phyloP scores from a whole-genome alignment of 495 filamentous ascomycete species.

The Aspergillus nidulans region DNA sequence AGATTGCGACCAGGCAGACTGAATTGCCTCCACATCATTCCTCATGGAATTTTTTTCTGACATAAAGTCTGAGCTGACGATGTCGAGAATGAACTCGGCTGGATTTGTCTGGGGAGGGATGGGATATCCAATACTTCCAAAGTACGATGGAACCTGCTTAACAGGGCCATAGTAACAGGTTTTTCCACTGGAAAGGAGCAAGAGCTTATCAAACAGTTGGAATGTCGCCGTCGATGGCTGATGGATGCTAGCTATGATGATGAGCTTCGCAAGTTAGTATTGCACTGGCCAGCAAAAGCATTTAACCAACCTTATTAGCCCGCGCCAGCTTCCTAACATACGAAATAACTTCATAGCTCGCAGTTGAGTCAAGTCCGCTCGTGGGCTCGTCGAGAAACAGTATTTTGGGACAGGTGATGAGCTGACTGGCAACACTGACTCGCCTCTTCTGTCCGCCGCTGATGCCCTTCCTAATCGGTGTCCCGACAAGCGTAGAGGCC shows the following conservation, averaged over 20 bases:
- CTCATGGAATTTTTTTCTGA: conserved; percentile 37
- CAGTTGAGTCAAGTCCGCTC: conserved; percentile 68
- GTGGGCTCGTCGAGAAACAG: conserved; percentile 82
- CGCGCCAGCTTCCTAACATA: conserved; percentile 60
- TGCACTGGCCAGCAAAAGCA: not conserved
- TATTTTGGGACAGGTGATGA: conserved; percentile 74
- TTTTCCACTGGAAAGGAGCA: conserved; percentile 65
- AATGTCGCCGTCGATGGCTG: conserved; percentile 76
- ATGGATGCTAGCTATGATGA: conserved; percentile 76
- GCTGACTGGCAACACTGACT: conserved; percentile 70
- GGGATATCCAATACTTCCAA: conserved; percentile 50
- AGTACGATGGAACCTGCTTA: conserved; percentile 49
- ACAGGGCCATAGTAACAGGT: conserved; percentile 67
- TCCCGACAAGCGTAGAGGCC: conserved; percentile 65
- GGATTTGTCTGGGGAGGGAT: conserved; percentile 69
- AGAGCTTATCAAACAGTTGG: conserved; percentile 70
- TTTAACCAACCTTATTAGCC: conserved; percentile 54
- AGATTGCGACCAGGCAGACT: conserved; percentile 28
- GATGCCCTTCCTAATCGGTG: conserved; percentile 73
- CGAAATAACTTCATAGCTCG: conserved; percentile 63
- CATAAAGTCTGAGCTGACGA: conserved; percentile 70
- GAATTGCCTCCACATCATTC: conserved; percentile 26
- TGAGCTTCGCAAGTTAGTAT: conserved; percentile 37
- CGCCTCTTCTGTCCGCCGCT: conserved; percentile 77
- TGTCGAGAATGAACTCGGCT: conserved; percentile 70